Conservation (phyloP, 768 basidiomycete species). For the Termitomyces sp. region DNA sequence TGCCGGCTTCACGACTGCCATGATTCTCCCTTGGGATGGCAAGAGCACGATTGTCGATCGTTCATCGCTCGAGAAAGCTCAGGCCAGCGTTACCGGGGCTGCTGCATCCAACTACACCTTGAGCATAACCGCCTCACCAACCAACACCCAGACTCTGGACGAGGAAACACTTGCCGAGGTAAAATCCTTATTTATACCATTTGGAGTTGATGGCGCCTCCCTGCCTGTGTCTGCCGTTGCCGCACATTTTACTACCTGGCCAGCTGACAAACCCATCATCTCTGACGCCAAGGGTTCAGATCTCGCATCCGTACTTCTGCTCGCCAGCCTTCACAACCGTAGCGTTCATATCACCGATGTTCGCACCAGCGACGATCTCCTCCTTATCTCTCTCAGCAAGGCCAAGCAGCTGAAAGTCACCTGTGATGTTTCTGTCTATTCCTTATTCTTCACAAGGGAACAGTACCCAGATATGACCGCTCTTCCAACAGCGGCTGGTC, state of each 20-base stretch:
- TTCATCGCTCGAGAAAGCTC: conserved; percentile 64
- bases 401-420: conserved; percentile 91
- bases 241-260: conserved; percentile 88
- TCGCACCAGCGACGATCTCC: conserved; percentile 78
- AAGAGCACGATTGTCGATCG: conserved; percentile 64
- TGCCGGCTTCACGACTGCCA: conserved; percentile 84
- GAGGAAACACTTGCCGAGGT: conserved; percentile 79
- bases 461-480: conserved; percentile 62
- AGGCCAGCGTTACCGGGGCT: conserved; percentile 53
- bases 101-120: conserved; percentile 90
- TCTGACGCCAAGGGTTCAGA: conserved; percentile 92
- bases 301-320: conserved; percentile 86
- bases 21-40: conserved; percentile 73
- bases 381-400: conserved; percentile 92
- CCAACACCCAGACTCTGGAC: conserved; percentile 59
- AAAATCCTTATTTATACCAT: conserved; percentile 85
- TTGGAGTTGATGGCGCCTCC: conserved; percentile 44
- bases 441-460: conserved; percentile 81
- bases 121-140: conserved; percentile 68
- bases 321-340: conserved; percentile 90
- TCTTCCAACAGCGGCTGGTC: conserved; percentile 74
- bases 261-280: conserved; percentile 86
- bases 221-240: conserved; percentile 74
- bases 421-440: conserved; percentile 91
- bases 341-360: conserved; percentile 91